These are phyloP conservation scores for Fennellomyces sp. DNA, from an alignment of 371 early-diverging fungal genomes.

Conservation along the genomic window DNA sequence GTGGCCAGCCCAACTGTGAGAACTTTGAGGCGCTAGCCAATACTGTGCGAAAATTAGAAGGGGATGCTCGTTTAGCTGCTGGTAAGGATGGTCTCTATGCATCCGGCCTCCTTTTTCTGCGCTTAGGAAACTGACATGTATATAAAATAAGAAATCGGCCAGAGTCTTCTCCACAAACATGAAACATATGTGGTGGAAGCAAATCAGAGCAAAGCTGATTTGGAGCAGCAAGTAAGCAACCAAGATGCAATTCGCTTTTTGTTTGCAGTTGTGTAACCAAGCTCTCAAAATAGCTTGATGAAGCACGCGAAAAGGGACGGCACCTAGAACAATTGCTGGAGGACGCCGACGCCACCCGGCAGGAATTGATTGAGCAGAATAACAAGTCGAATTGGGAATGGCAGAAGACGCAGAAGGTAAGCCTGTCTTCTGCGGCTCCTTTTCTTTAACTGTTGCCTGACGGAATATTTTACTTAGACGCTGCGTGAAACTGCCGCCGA, in stretches of 20 bases:
- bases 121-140: neutral
- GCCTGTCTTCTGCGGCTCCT: neutral
- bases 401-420: conserved; percentile 51
- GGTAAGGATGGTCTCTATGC: conserved; percentile 23
- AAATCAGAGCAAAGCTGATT: conserved; percentile 23
- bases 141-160: conserved; percentile 40
- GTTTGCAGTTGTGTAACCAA: conserved; percentile 5
- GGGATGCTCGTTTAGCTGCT: conserved; percentile 48
- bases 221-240: conserved; percentile 33
- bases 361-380: conserved; percentile 31
- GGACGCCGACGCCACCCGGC: conserved; percentile 31
- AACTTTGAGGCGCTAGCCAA: conserved; percentile 25
- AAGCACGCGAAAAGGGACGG: conserved; percentile 25
- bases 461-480: conserved; percentile 14
- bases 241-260: neutral
- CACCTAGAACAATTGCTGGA: conserved; percentile 32
- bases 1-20: conserved; percentile 33
- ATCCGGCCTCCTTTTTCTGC: neutral
- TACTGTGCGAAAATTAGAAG: conserved; percentile 41
- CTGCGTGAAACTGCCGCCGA: conserved; percentile 36
- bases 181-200: conserved; percentile 37
- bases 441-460: conserved; percentile 8
- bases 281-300: conserved; percentile 19
- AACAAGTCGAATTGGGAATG: conserved; percentile 32
- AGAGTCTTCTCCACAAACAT: conserved; percentile 47